These are phyloP conservation scores for Salix koriyanagi DNA, from an alignment of 345 rosid species.

Conservation along the genomic window DNA sequence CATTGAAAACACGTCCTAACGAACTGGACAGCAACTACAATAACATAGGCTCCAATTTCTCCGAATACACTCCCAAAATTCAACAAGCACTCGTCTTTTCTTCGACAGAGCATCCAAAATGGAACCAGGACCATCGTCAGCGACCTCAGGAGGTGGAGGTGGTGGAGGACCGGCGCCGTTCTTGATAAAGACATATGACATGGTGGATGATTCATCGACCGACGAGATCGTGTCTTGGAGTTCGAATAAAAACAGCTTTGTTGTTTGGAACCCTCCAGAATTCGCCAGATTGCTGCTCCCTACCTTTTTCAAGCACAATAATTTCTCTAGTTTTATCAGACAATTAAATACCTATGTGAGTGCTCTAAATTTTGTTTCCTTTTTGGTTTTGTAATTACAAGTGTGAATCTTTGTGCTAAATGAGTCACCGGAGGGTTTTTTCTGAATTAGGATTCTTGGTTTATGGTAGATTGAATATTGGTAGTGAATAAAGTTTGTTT, in stretches of 20 bases:
- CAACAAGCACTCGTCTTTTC: background rate
- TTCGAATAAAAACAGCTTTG: conserved; percentile 59
- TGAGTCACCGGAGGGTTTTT: background rate
- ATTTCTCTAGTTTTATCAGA: conserved; percentile 91
- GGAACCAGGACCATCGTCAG: conserved; percentile 14
- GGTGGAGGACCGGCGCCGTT: conserved; percentile 78
- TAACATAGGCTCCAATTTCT: background rate
- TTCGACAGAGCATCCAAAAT: background rate
- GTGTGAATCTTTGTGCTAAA: background rate
- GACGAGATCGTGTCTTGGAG: conserved; percentile 89
- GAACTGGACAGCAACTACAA: background rate
- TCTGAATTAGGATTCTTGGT: background rate
- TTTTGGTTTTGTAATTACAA: background rate
- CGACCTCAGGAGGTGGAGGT: background rate
- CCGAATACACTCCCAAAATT: background rate
- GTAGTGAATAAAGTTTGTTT: background rate
- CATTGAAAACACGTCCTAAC: background rate
- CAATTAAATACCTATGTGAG: conserved; percentile 92
- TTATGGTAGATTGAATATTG: background rate
- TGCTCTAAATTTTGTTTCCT: background rate
- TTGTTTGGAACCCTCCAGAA: conserved; percentile 92
- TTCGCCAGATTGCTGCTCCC: conserved; percentile 78
- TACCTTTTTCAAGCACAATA: conserved; percentile 86
- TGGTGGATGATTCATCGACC: conserved; percentile 80
- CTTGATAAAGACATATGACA: conserved; percentile 76